Base-by-base conservation (phyloP, 306 rosid genomes). In the Mimosa pudica region DNA sequence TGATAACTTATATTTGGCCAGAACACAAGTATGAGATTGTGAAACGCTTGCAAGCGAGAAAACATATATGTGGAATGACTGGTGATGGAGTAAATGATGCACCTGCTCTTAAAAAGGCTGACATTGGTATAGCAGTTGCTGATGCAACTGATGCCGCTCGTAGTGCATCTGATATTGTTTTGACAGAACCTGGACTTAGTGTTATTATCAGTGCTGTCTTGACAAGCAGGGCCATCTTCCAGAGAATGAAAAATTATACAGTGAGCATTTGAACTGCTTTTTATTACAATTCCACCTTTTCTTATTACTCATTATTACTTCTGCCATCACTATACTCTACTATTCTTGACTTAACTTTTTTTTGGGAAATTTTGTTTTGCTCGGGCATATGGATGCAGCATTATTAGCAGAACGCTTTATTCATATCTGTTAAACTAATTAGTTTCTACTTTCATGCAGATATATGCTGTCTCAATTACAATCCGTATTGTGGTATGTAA, bases 61-160 rank as follows among this genome's bases (percentile, higher is more conserved):
- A 95, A 72, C 98, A 95, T 86, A 95, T 95, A 14, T 95, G 98
- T 67, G 98, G 98, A 73, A 95, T 95, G 98, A 95, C 98, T 33
- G 98, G 98, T 44, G 98, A 92, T 54, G 98, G 98, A 74, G 98
- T 95, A 67, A 95, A 95, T 77, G 98, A 95, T 87, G 98, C 98
- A 69, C 98, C 98, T 77, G 98, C 98, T 47, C 98, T 95, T 12
- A 95, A 95, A 81, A 95, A 95, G 70, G 98, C 98, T n/a, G 98
- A 95, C 84, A 95, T 95, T 80, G 98, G 98, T 75, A 95, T 95
- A 80, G 98, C 98, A 64, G 98, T 95, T 73, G 98, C 98, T 75
- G 98, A 95, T 86, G 98, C 98, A 41, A 95, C 98, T 38, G 98
- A 95, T 85, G 98, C 98, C 10, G 98, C 98, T 79, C 98, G 98